Base-by-base conservation (phyloP, 2,329 filamentous ascomycete species). In the Aspergillus japonicus region DNA sequence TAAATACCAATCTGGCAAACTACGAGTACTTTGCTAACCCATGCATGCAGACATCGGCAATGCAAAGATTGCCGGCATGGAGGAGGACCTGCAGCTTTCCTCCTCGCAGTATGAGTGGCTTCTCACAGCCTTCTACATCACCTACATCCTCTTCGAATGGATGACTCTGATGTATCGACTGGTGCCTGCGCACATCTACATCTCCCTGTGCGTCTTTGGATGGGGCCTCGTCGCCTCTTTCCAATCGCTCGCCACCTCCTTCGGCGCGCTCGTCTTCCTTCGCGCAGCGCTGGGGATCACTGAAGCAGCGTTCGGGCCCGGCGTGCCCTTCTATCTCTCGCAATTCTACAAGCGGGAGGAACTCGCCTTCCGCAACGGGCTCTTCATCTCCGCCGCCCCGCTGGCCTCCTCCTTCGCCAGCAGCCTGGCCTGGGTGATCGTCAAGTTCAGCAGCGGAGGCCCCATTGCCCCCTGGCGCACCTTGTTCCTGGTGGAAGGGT, bases 401-500 rank as follows among this genome's bases (percentile, higher is more conserved):
- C 71, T 87, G 35, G 85, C 85, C 35, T 83, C 83, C 8, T 85
- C 82, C 2, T 88, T 95, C 64, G 92, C 92, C 0, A 91, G 91
- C 44, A 88, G 84, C 8, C 80, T 96, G 4, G 92, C 92, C 7
- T 82, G 89, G 87, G 70, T 87, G 23, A 94, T 96, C 62, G 84
- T 92, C 54, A 87, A 85, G 67, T 68, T 92, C 14, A 90, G 86
- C 54, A 78, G 85, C 51, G 70, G 81, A 61, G 80, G 84, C 1
- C 89, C 89, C 16, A 87, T 96, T 53, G 89, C 91, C 0, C 86
- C 90, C 4, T 96, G 92, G 92, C 85, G 92, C n/a, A 82, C 93
- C 2, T 81, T 96, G 29, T 96, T 96, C 69, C 82, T 96, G 7
- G 67, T 94, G 12, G 92, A 96, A 74, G 92, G 92, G 1, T 94